Percentiles rank a stretch among this genome's conserved stretches.
These are phyloP conservation scores for Russula foetens DNA, from an alignment of 768 basidiomycete species.

Conservation along the genomic window DNA sequence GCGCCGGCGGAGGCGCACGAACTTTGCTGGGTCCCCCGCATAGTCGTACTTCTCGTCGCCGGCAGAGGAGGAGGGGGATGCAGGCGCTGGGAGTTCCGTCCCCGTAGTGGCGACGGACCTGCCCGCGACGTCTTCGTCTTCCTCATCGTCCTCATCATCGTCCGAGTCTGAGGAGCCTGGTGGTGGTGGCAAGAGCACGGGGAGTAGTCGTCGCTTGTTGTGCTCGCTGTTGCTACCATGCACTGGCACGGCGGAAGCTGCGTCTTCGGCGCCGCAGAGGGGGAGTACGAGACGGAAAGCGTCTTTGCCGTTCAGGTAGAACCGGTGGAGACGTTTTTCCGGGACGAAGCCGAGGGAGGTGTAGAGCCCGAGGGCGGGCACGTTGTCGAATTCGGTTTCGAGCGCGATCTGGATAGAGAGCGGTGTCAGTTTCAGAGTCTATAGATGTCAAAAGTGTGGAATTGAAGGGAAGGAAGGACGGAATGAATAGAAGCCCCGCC, in stretches of 20 bases:
- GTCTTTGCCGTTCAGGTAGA: slow-evolving; percentile 97
- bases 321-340: slow-evolving; percentile 89
- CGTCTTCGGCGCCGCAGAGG: slow-evolving; percentile 30
- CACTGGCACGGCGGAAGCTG: neutral
- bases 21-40: slow-evolving; percentile 3
- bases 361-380: slow-evolving; percentile 81
- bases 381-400: slow-evolving; percentile 94
- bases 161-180: neutral
- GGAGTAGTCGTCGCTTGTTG: neutral
- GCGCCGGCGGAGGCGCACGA: slow-evolving; percentile 14
- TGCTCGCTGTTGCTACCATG: neutral
- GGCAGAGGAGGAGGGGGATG: neutral
- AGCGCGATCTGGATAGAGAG: slow-evolving; percentile 63
- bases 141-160: neutral
- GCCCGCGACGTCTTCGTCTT: neutral
- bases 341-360: slow-evolving; percentile 90
- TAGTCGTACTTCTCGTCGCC: neutral
- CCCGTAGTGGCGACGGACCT: too few relatives aligned
- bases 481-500: slow-evolving; percentile 23
- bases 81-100: too few relatives aligned
- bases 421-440: neutral
- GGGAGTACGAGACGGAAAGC: slow-evolving; percentile 77
- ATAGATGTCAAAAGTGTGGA: neutral
- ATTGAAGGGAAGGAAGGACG: too few relatives aligned
- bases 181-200: too few relatives aligned